Conservation (phyloP, 805 yeast genomes). For the Candida coquimbonensis region DNA sequence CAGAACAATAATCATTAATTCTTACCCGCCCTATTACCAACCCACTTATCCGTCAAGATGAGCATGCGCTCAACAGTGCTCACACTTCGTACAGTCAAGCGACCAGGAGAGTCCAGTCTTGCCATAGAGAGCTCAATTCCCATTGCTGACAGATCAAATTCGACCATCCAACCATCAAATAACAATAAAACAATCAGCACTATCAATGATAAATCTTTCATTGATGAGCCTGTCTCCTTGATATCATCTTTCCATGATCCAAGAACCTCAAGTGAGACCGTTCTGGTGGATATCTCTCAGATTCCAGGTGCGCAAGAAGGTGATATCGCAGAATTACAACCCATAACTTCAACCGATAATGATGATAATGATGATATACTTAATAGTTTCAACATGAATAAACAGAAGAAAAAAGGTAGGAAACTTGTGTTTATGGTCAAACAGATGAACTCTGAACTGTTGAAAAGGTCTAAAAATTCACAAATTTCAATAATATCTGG, state of each 20-base stretch:
- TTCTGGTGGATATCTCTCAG: constrained; percentile 52
- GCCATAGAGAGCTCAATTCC: constrained; percentile 18
- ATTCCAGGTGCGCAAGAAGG: constrained; percentile 67
- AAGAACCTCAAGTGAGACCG: constrained; percentile 48
- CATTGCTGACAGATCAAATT: background rate
- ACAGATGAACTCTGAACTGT: constrained; percentile 25
- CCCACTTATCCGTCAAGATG: background rate
- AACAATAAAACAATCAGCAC: background rate
- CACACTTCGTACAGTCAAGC: constrained; percentile 22
- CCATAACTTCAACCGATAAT: constrained; percentile 15
- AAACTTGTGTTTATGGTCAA: constrained; percentile 39
- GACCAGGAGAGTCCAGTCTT: constrained; percentile 16
- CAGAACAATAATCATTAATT: too few relatives aligned
- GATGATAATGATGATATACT: background rate
- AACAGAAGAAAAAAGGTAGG: constrained; percentile 24
- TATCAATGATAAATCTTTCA: background rate
- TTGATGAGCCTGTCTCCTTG: constrained; percentile 15
- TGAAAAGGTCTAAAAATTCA: constrained; percentile 25
- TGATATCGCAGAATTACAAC: constrained; percentile 64
- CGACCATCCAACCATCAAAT: background rate
- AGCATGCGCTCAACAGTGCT: constrained; percentile 24
- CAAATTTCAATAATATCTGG: constrained; percentile 55
- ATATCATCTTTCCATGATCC: constrained; percentile 52
- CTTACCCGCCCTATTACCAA: too few relatives aligned
- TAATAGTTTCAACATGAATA: background rate